Percentiles rank a stretch among this genome's conserved stretches.
Evolutionary conservation across 2,329 filamentous ascomycete species (phyloP).

Genomic region (Zymoseptoria brevis): DNA sequence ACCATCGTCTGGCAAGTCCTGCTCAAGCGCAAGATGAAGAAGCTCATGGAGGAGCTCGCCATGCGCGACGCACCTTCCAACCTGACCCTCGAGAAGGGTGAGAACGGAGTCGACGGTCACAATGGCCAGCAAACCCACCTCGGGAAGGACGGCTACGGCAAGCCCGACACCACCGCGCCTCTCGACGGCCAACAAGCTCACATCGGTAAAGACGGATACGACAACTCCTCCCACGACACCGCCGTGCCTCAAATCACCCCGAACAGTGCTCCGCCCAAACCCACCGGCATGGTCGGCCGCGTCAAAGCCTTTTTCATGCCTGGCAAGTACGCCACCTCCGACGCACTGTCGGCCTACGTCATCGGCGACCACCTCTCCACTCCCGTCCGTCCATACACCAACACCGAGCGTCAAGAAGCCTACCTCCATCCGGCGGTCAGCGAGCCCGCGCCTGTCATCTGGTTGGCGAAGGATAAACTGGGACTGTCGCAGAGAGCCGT

Average conservation of each 20-base stretch:
- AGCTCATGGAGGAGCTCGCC: constrained; percentile 21
- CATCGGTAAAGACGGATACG: constrained; percentile 3
- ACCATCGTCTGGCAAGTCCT: constrained; percentile 37
- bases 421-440: constrained; percentile 39
- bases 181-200: background rate
- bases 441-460: constrained; percentile 34
- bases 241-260: constrained; percentile 5
- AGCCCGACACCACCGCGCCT: background rate
- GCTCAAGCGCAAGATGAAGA: constrained; percentile 27
- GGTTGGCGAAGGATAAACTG: constrained; percentile 38
- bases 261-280: constrained; percentile 1
- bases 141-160: constrained; percentile 10
- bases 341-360: constrained; percentile 7
- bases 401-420: constrained; percentile 32
- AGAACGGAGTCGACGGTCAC: background rate
- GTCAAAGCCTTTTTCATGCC: constrained; percentile 20
- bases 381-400: constrained; percentile 24
- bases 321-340: constrained; percentile 2
- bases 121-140: background rate
- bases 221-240: constrained; percentile 3
- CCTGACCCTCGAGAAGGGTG: background rate
- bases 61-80: constrained; percentile 12
- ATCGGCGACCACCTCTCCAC: constrained; percentile 19
- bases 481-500: constrained; percentile 29
- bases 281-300: constrained; percentile 10